These are phyloP conservation scores for Phytophthora pini DNA, from an alignment of 352 stramenopile genomes.

Conservation along the genomic window DNA sequence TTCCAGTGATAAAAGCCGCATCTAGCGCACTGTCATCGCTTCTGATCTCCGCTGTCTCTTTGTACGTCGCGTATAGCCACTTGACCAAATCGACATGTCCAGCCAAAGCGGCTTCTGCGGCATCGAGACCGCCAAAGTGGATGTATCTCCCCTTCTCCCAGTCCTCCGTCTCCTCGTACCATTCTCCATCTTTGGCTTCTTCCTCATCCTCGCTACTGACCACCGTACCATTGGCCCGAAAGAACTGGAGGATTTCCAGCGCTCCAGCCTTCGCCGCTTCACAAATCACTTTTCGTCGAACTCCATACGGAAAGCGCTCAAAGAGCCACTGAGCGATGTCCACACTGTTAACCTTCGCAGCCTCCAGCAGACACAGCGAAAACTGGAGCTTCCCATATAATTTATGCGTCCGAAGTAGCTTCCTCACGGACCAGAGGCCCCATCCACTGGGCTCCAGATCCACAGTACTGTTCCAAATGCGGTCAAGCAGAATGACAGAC, in stretches of 20 bases:
- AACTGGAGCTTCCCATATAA: slow-evolving; percentile 17
- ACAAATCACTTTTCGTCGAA: slow-evolving; percentile 13
- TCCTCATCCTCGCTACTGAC: slow-evolving; percentile 3
- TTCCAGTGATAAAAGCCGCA: slow-evolving; percentile 1
- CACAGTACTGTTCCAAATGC: slow-evolving; percentile 15
- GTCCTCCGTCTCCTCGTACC: slow-evolving; percentile 5
- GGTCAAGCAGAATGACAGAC: slow-evolving; percentile 9
- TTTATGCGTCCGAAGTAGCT: slow-evolving; percentile 3
- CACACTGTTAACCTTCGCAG: slow-evolving; percentile 8
- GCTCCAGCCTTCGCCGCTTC: slow-evolving; percentile 7
- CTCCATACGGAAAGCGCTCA: slow-evolving; percentile 13
- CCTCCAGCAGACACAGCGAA: slow-evolving; percentile 9
- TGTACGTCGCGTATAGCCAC: slow-evolving; percentile 7
- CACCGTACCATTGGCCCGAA: slow-evolving; percentile 5
- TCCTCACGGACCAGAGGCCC: slow-evolving; percentile 15
- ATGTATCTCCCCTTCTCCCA: slow-evolving; percentile 8
- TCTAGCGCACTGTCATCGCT: slow-evolving; percentile 1
- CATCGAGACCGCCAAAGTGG: slow-evolving; percentile 2
- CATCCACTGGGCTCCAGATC: slow-evolving; percentile 9
- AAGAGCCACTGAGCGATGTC: slow-evolving; percentile 22
- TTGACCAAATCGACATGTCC: slow-evolving; percentile 4
- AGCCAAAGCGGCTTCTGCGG: neutral
- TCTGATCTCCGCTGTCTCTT: slow-evolving; percentile 4
- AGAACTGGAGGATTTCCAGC: slow-evolving; percentile 15
- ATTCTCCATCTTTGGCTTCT: neutral